Evolutionary conservation across 768 basidiomycete genomes (phyloP), one percentile per base, ranked within the genome.

Genomic region (Mrakia gelida): DNA sequence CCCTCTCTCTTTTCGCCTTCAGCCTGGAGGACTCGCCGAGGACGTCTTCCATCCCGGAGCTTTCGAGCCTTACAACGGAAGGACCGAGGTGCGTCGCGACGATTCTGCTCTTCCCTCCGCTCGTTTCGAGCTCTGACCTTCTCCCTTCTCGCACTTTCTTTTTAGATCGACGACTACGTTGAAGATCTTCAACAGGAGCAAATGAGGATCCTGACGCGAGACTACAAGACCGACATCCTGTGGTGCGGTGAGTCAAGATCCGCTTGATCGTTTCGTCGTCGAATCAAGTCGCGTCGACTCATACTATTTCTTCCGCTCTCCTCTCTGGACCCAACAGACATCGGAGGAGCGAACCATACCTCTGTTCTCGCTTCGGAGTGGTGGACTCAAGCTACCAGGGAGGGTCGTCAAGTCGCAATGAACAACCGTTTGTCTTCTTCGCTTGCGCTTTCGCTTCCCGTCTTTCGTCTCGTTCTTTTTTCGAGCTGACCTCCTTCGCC

Each of bases 211-310:
- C 84, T 89, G 15, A 86, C 86, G 0, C 80, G 83, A n/a, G 85
- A 84, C 28, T 88, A 88, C 56, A 88, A 85, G 52, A 86, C 86
- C 3, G 88, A 89, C 79, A 88, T 90, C 75, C 89, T 89, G 88
- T 79, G 75, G 73, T 71, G 73, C 30, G 73, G 87, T 88, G 72
- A 13, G 85, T 80, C 54, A 4, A 21, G 45, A 45, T 11, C 65
- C 21, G 3, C 45, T 75, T 28, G 10, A 71, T 61, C 62, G 32
- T 2, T 32, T 49, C 23, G 61, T 21, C 41, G 23, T 67, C 38
- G 41, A 28, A 23, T 8, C 38, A 38, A 38, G 38, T 38, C 38
- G 2, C 23, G n/a, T 49, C 15, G 3, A 26, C 41, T 26, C 18
- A 10, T 21, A 11, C 11, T 71, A 3, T 49, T 8, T 18, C 41